Conservation (phyloP, 192 early-diverging fungal species). For the Entophlyctis luteolus region DNA sequence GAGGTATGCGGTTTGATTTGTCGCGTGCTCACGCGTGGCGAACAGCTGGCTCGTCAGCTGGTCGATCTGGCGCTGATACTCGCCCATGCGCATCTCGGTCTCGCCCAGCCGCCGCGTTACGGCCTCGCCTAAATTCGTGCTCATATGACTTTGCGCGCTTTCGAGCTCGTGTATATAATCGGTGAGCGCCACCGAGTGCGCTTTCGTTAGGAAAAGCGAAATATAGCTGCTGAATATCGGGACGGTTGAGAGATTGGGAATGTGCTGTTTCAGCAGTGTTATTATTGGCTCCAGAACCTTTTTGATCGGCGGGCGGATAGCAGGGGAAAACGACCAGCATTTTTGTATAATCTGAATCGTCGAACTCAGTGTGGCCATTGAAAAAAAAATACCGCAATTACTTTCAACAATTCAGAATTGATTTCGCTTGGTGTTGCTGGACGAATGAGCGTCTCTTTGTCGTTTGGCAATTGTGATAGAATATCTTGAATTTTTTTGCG, state of each 20-base stretch:
- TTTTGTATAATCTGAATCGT: slow-evolving; percentile 2
- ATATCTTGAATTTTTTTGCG: not conserved
- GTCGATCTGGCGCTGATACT: slow-evolving; percentile 11
- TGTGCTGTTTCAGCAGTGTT: not conserved
- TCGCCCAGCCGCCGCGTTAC: slow-evolving; percentile 9
- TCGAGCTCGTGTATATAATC: not conserved
- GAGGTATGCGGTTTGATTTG: not conserved
- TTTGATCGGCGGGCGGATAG: not conserved
- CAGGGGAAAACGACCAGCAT: slow-evolving; percentile 4
- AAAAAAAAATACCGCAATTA: not conserved
- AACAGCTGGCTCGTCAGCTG: not conserved
- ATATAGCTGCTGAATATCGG: too few relatives aligned
- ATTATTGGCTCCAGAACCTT: not conserved
- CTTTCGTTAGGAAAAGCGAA: not conserved
- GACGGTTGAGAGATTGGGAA: not conserved
- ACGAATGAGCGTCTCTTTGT: not conserved
- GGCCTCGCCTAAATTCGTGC: slow-evolving; percentile 7
- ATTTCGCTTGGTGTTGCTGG: not conserved
- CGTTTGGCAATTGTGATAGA: not conserved
- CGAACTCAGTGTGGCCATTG: not conserved
- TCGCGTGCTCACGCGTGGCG: not conserved
- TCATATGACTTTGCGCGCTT: slow-evolving; percentile 5
- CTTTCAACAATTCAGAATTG: not conserved
- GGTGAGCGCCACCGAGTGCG: not conserved
- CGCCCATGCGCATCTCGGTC: not conserved